These are phyloP conservation scores for Botrytis hyacinthi DNA, from an alignment of 2,329 filamentous ascomycete species.

Conservation along the genomic window DNA sequence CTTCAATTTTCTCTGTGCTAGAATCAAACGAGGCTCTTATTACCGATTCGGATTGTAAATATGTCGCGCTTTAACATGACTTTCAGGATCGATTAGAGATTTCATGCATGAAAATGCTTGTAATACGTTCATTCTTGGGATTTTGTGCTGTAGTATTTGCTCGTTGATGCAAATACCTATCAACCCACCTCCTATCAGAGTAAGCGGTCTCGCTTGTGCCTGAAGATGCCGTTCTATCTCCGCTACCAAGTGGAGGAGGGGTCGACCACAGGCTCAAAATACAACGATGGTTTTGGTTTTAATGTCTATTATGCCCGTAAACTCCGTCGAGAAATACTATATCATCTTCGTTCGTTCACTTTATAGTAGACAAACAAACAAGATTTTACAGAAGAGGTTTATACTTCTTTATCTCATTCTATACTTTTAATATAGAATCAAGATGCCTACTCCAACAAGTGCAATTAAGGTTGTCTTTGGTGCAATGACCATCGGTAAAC, in stretches of 20 bases:
- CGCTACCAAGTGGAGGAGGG: neutral
- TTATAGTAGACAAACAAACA: neutral
- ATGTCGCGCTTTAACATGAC: neutral
- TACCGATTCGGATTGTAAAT: neutral
- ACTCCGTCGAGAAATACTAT: neutral
- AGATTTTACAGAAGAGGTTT: neutral
- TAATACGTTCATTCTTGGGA: too few species aligned
- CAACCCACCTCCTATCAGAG: neutral
- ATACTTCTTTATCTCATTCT: neutral
- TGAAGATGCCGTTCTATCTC: neutral
- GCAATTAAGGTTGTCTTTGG: conserved; percentile 26
- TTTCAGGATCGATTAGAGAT: neutral
- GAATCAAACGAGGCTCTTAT: neutral
- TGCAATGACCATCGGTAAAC: conserved; percentile 29
- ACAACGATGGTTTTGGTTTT: neutral
- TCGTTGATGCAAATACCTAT: neutral
- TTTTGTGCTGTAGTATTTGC: neutral
- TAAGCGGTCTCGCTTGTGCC: neutral
- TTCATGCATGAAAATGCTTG: neutral
- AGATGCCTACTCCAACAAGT: neutral
- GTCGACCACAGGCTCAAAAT: neutral
- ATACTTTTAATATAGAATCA: neutral
- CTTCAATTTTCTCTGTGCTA: neutral
- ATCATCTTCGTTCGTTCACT: neutral
- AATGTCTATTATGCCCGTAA: neutral